Conservation (phyloP, 345 rosid genomes). For the Pistacia integerrima region DNA sequence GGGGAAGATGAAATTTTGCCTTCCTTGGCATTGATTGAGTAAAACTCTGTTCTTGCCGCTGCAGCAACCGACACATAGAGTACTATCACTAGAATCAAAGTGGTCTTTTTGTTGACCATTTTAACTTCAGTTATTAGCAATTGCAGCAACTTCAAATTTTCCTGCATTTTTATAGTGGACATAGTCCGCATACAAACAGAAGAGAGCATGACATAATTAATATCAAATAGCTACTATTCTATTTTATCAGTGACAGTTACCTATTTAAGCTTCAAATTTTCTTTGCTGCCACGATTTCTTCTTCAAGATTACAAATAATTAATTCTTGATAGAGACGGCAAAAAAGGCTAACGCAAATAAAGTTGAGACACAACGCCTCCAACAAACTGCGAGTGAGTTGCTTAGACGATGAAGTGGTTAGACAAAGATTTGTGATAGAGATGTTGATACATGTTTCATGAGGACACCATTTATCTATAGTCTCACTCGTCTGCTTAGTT, state of each 20-base stretch:
- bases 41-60: constrained; percentile 21
- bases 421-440: neutral
- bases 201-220: neutral
- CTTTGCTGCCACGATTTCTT: constrained; percentile 15
- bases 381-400: neutral
- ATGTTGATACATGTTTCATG: neutral
- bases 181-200: neutral
- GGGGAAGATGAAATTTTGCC: neutral
- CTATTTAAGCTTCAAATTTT: neutral
- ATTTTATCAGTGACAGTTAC: neutral
- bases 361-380: neutral
- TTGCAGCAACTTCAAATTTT: constrained; percentile 9
- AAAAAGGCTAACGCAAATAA: neutral
- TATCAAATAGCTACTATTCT: neutral
- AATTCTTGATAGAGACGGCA: neutral
- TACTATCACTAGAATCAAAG: neutral
- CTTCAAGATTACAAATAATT: neutral
- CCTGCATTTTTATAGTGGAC: constrained; percentile 7
- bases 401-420: neutral
- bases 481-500: neutral
- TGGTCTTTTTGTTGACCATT: constrained; percentile 7
- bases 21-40: neutral
- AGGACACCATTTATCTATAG: neutral
- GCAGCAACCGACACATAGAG: constrained; percentile 14
- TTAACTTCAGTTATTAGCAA: neutral